phyloP scores from a whole-genome alignment of 1,284 basidiomycete species.

The Agroathelia rolfsii region DNA sequence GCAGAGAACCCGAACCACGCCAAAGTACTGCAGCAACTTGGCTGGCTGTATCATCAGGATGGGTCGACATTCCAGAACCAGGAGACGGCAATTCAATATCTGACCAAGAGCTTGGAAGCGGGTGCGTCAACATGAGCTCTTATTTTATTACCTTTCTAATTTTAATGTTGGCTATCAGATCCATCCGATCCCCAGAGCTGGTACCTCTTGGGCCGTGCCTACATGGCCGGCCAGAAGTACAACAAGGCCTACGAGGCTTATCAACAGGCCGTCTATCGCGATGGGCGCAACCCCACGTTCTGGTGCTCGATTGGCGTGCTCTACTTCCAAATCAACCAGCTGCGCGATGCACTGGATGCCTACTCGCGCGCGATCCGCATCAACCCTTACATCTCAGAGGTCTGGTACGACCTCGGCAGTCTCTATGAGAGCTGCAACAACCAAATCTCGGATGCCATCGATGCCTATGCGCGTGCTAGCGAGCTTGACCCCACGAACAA shows the following conservation, averaged over 20 bases:
- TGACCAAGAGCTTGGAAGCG: constrained; percentile 91
- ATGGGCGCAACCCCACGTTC: constrained; percentile 97
- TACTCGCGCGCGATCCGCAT: constrained; percentile 98
- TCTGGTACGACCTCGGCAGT: constrained; percentile 97
- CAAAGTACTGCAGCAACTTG: constrained; percentile 96
- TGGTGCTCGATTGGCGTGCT: constrained; percentile 99
- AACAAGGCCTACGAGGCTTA: constrained; percentile 99
- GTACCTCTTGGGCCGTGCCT: constrained; percentile 96
- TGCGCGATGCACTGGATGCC: constrained; percentile 94
- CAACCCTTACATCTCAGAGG: constrained; percentile 98
- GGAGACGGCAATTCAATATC: constrained; percentile 85
- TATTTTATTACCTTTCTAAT: too few species aligned
- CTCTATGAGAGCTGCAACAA: constrained; percentile 99
- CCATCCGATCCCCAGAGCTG: constrained; percentile 95
- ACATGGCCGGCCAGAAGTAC: constrained; percentile 98
- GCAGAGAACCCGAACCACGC: constrained; percentile 90
- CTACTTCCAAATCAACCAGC: constrained; percentile 99
- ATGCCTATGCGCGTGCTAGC: constrained; percentile 88
- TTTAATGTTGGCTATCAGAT: constrained; percentile 58
- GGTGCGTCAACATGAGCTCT: constrained; percentile 39
- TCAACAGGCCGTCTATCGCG: constrained; percentile 97
- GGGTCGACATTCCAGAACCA: constrained; percentile 92
- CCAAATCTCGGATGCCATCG: constrained; percentile 96
- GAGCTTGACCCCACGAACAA: constrained; percentile 81
- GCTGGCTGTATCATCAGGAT: constrained; percentile 95